A percentile compares a stretch with the other conserved stretches of the same genome.
Conservation (phyloP, 805 yeast genomes). For the Saturnispora sanitii region DNA sequence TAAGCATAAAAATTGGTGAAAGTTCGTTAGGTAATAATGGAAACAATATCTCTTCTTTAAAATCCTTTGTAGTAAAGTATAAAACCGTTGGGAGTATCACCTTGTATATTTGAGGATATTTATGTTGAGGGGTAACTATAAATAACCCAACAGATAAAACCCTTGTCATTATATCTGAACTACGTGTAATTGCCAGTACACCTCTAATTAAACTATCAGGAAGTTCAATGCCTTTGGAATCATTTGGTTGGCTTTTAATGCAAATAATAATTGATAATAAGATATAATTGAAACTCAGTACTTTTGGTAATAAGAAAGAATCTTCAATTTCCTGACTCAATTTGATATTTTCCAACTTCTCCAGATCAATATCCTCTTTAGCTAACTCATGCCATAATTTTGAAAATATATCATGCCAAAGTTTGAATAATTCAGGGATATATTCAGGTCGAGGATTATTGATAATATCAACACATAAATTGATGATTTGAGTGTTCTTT, state of each 20-base stretch:
- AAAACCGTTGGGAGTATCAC: slow-evolving; percentile 1
- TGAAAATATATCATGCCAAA: neutral
- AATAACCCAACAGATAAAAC: slow-evolving; percentile 1
- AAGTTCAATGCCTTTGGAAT: neutral
- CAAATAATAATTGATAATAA: neutral
- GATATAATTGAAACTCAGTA: slow-evolving; percentile 4
- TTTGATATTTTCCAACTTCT: neutral
- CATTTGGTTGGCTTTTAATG: neutral
- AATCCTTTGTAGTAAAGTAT: neutral
- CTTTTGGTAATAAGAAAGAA: neutral
- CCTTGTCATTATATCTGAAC: neutral
- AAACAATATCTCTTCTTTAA: slow-evolving; percentile 3
- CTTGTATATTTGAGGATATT: neutral
- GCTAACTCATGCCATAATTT: slow-evolving; percentile 2
- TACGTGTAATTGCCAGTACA: neutral
- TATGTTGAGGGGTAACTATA: neutral
- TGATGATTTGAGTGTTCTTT: neutral
- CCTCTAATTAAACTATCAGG: slow-evolving; percentile 2
- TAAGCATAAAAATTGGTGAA: slow-evolving; percentile 2
- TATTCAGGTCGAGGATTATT: neutral
- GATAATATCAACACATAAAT: slow-evolving; percentile 1
- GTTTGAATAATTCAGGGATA: slow-evolving; percentile 1
- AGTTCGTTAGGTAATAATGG: slow-evolving; percentile 1
- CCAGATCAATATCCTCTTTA: neutral
- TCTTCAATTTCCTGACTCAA: slow-evolving; percentile 2